These are phyloP conservation scores for Yamadazyma sp. DNA, from an alignment of 805 yeast genomes.

Conservation along the genomic window DNA sequence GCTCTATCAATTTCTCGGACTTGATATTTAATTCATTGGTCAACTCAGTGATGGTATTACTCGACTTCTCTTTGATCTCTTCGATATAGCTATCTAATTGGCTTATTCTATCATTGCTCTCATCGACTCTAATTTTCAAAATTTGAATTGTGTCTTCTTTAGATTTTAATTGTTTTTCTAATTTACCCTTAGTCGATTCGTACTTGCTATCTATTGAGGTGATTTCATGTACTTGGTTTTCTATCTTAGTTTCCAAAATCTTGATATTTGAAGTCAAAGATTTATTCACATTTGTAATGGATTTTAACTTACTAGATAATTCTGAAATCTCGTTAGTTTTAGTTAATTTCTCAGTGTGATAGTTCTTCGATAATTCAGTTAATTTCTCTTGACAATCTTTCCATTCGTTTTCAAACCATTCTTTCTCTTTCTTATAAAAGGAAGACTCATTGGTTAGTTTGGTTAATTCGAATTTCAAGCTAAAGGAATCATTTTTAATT, in stretches of 20 bases:
- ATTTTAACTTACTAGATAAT: constrained; percentile 22
- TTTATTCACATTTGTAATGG: constrained; percentile 33
- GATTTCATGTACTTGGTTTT: constrained; percentile 18
- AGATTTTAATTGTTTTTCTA: constrained; percentile 36
- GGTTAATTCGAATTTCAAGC: constrained; percentile 31
- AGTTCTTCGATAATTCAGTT: constrained; percentile 36
- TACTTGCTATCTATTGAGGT: constrained; percentile 21
- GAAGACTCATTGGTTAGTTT: constrained; percentile 32
- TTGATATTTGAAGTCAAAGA: constrained; percentile 43
- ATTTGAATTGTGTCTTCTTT: constrained; percentile 62
- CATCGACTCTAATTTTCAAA: constrained; percentile 50
- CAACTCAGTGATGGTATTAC: constrained; percentile 29
- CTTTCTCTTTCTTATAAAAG: constrained; percentile 32
- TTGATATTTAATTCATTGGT: constrained; percentile 32
- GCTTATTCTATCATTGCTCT: constrained; percentile 48
- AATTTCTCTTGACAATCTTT: constrained; percentile 31
- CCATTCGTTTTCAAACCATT: constrained; percentile 41
- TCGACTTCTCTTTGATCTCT: constrained; percentile 37
- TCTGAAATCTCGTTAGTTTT: constrained; percentile 27
- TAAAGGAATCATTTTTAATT: constrained; percentile 33
- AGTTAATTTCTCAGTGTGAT: constrained; percentile 33
- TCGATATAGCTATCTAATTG: constrained; percentile 51
- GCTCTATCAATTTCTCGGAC: constrained; percentile 29
- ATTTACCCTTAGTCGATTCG: constrained; percentile 47
- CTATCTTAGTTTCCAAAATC: constrained; percentile 42